Percentiles rank a stretch among this genome's conserved stretches.
phyloP scores from a whole-genome alignment of 139 green algal genomes.

The Closterium sp. region DNA sequence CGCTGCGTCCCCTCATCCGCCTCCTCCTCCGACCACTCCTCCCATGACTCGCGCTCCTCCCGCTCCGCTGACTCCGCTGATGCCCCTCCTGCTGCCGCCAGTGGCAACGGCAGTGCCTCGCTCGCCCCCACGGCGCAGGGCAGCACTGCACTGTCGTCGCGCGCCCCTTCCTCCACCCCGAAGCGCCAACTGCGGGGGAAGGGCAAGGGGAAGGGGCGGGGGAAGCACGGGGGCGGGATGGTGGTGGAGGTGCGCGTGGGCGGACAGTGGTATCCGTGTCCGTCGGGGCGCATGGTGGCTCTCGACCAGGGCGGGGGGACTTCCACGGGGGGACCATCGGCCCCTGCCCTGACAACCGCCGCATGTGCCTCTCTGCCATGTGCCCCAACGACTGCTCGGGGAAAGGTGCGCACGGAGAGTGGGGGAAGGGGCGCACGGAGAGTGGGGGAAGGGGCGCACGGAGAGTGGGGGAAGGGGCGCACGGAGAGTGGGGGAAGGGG shows the following conservation, averaged over 20 bases:
- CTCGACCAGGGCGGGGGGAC: background rate
- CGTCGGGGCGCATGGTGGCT: background rate
- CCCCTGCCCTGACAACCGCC: background rate
- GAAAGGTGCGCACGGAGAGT: background rate
- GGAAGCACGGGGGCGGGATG: background rate
- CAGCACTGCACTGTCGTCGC: too few relatives aligned
- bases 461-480: background rate
- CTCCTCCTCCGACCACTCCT: background rate
- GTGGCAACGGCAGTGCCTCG: background rate
- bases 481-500: too few relatives aligned
- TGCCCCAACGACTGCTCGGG: slow-evolving; percentile 7
- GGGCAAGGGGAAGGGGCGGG: background rate
- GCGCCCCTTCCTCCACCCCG: background rate
- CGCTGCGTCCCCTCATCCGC: background rate
- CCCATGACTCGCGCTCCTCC: background rate
- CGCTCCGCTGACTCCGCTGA: background rate
- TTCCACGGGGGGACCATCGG: background rate
- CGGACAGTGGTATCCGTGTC: background rate
- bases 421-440: too few relatives aligned
- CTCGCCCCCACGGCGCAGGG: background rate
- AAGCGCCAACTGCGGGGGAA: background rate
- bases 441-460: too few relatives aligned
- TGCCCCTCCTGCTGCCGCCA: too few relatives aligned
- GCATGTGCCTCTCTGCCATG: background rate
- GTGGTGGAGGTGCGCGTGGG: background rate